phyloP scores from a whole-genome alignment of 768 basidiomycete species.

The Strobilomyces echinocephalus region DNA sequence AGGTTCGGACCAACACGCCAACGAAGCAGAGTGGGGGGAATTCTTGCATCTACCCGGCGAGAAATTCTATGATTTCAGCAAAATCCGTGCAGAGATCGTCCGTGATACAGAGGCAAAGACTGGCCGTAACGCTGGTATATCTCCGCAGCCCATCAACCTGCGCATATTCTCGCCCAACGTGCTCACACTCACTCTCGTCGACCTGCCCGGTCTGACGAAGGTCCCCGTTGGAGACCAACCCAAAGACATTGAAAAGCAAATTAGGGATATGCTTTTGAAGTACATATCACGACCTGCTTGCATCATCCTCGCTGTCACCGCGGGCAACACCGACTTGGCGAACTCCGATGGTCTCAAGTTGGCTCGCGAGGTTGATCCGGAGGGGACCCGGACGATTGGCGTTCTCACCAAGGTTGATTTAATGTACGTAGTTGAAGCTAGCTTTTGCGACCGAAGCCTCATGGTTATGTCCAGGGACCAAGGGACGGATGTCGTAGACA shows the following conservation, averaged over 20 bases:
- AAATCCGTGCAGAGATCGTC: constrained; percentile 94
- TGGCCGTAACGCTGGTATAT: constrained; percentile 97
- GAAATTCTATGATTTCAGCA: constrained; percentile 97
- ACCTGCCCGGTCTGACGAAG: constrained; percentile 93
- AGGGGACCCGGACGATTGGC: constrained; percentile 95
- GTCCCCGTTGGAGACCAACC: constrained; percentile 97
- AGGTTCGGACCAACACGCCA: constrained; percentile 68
- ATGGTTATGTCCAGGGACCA: constrained; percentile 63
- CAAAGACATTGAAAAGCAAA: constrained; percentile 95
- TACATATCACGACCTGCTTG: constrained; percentile 94
- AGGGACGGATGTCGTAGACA: constrained; percentile 98
- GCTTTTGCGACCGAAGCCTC: neutral
- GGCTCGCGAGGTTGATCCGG: constrained; percentile 95
- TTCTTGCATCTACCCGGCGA: constrained; percentile 95
- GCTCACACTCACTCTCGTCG: constrained; percentile 94
- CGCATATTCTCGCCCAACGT: constrained; percentile 97
- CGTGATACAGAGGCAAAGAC: constrained; percentile 98
- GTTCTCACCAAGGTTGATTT: constrained; percentile 97
- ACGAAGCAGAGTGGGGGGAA: constrained; percentile 97
- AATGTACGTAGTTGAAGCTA: constrained; percentile 58
- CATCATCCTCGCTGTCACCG: constrained; percentile 94
- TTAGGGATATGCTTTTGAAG: constrained; percentile 92
- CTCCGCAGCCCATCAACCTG: constrained; percentile 94
- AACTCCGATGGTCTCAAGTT: constrained; percentile 97
- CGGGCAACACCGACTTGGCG: constrained; percentile 94